These are phyloP conservation scores for Cadophora sp. DNA, from an alignment of 2,329 filamentous ascomycete species.

Conservation along the genomic window DNA sequence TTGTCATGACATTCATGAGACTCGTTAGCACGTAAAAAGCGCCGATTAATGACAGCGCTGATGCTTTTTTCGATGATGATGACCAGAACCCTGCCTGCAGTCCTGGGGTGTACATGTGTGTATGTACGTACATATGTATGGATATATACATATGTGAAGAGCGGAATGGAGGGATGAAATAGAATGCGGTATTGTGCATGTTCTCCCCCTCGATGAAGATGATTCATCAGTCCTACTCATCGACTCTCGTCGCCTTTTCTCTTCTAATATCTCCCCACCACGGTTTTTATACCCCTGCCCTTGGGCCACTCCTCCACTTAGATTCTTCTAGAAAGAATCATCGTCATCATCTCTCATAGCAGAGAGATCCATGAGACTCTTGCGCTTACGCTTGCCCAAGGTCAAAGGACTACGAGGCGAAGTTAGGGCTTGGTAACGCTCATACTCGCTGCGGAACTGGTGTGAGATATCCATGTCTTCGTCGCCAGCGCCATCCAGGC, in stretches of 20 bases:
- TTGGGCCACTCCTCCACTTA: not conserved
- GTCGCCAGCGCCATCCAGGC: conserved; percentile 31
- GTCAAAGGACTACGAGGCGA: conserved; percentile 35
- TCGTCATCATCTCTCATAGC: conserved; percentile 19
- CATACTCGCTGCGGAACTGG: conserved; percentile 41
- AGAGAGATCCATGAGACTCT: conserved; percentile 18
- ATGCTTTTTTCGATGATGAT: not conserved
- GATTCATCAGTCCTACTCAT: not conserved
- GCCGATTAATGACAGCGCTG: not conserved
- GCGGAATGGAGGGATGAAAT: not conserved
- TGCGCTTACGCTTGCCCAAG: conserved; percentile 41
- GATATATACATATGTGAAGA: not conserved
- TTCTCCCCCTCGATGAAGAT: not conserved
- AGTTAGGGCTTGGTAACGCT: conserved; percentile 40
- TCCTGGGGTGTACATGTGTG: not conserved
- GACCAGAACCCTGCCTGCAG: not conserved
- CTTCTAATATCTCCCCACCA: not conserved
- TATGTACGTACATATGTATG: not conserved
- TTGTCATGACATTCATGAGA: not conserved
- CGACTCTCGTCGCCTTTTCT: not conserved
- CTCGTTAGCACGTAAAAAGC: conserved; percentile 10
- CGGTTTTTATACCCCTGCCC: not conserved
- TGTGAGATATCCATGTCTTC: conserved; percentile 30
- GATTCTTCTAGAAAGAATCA: not conserved
- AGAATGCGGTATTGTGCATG: not conserved